Evolutionary conservation across 352 stramenopile species (phyloP).

Genomic region (Sclerospora graminicola): DNA sequence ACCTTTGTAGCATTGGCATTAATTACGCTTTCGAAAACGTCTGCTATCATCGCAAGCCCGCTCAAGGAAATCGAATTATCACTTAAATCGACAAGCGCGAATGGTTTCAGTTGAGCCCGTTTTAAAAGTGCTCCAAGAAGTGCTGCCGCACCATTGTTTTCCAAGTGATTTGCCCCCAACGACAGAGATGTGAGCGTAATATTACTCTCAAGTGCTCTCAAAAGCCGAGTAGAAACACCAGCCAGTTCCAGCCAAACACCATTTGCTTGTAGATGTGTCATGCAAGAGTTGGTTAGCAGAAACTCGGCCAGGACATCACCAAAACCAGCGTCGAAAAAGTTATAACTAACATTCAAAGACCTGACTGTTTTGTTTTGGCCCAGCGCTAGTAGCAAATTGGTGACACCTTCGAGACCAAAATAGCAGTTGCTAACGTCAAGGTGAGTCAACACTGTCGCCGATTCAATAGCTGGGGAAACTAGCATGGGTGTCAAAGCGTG

Average conservation of each 20-base stretch:
- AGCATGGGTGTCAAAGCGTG: constrained; percentile 57
- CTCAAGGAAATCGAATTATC: constrained; percentile 58
- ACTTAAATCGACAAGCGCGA: constrained; percentile 48
- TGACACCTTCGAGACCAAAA: constrained; percentile 52
- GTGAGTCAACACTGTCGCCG: constrained; percentile 28
- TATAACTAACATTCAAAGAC: constrained; percentile 58
- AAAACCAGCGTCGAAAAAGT: constrained; percentile 57
- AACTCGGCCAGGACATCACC: constrained; percentile 60
- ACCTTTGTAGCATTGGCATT: not conserved
- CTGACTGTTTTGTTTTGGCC: constrained; percentile 35
- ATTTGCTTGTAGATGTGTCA: constrained; percentile 42
- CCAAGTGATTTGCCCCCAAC: constrained; percentile 57
- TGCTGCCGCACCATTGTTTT: constrained; percentile 35
- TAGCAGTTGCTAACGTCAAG: constrained; percentile 61
- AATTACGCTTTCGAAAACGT: constrained; percentile 19
- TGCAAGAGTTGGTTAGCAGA: constrained; percentile 35
- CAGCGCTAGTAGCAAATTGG: constrained; percentile 45
- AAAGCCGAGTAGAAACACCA: constrained; percentile 39
- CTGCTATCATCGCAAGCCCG: constrained; percentile 29
- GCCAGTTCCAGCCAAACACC: constrained; percentile 45
- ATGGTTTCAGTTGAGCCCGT: constrained; percentile 29
- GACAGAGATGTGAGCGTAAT: constrained; percentile 36
- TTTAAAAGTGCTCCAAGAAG: constrained; percentile 43
- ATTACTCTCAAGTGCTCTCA: constrained; percentile 40
- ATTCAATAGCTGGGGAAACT: constrained; percentile 6